phyloP scores from a whole-genome alignment of 768 basidiomycete genomes.

The Mycena vulgaris region DNA sequence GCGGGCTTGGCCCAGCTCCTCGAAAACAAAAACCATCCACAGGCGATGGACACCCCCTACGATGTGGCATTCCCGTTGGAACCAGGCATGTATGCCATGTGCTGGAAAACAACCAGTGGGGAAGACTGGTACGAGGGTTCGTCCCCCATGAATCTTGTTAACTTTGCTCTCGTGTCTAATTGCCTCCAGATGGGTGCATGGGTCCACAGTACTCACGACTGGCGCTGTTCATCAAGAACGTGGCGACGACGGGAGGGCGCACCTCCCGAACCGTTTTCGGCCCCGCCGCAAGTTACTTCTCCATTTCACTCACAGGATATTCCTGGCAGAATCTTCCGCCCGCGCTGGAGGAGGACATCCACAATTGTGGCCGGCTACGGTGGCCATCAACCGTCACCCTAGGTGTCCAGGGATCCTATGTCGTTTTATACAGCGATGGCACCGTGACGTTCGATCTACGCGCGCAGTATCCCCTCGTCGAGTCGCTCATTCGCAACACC shows the following conservation, averaged over 20 bases:
- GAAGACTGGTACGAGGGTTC: constrained; percentile 26
- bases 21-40: constrained; percentile 12
- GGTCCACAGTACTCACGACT: constrained; percentile 22
- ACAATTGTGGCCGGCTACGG: neutral
- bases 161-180: neutral
- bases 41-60: constrained; percentile 17
- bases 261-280: constrained; percentile 30
- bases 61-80: constrained; percentile 34
- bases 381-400: constrained; percentile 22
- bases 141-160: neutral
- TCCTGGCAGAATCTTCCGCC: constrained; percentile 26
- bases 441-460: constrained; percentile 31
- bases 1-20: constrained; percentile 10
- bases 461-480: constrained; percentile 22
- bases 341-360: constrained; percentile 24
- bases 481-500: constrained; percentile 13
- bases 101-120: constrained; percentile 14
- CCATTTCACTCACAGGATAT: constrained; percentile 21
- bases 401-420: constrained; percentile 28
- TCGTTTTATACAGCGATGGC: constrained; percentile 29
- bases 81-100: neutral
- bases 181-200: neutral
- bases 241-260: neutral
- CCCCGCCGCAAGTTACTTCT: constrained; percentile 25
- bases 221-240: constrained; percentile 8